phyloP scores from a whole-genome alignment of 2,329 filamentous ascomycete species.

The Pyrenophora graminea region DNA sequence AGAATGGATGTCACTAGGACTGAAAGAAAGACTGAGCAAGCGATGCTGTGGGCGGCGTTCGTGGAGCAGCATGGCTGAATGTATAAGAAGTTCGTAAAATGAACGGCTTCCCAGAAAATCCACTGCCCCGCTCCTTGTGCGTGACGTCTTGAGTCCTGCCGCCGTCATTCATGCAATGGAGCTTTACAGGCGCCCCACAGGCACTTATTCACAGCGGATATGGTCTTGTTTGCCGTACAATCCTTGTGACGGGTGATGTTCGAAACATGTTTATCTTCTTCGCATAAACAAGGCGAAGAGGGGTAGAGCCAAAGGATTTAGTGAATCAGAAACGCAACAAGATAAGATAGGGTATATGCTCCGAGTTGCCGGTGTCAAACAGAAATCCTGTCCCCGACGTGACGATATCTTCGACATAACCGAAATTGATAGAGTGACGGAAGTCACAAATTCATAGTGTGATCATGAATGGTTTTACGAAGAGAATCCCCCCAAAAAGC shows the following conservation, averaged over 20 bases:
- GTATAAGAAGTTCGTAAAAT: conserved; percentile 14
- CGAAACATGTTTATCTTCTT: conserved; percentile 40
- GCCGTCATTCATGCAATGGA: conserved; percentile 24
- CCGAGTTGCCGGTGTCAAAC: too few relatives aligned
- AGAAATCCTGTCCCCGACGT: too few relatives aligned
- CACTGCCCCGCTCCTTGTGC: conserved; percentile 22
- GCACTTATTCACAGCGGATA: not conserved
- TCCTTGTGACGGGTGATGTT: conserved; percentile 17
- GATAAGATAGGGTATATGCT: too few relatives aligned
- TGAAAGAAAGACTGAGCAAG: conserved; percentile 25
- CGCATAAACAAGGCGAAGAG: conserved; percentile 8
- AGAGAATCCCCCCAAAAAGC: too few relatives aligned
- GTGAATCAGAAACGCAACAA: not conserved
- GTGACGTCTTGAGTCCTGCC: conserved; percentile 21
- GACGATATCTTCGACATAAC: too few relatives aligned
- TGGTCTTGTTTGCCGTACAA: conserved; percentile 4
- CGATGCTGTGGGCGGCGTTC: not conserved
- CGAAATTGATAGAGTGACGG: too few relatives aligned
- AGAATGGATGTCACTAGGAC: conserved; percentile 32
- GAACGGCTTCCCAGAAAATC: conserved; percentile 6
- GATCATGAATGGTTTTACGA: too few relatives aligned
- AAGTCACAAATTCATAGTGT: too few relatives aligned
- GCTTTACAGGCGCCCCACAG: not conserved
- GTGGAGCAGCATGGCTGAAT: not conserved
- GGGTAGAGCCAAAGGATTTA: not conserved